Conservation (phyloP, 2,329 filamentous ascomycete genomes). For the Paraconiothyrium brasiliense region DNA sequence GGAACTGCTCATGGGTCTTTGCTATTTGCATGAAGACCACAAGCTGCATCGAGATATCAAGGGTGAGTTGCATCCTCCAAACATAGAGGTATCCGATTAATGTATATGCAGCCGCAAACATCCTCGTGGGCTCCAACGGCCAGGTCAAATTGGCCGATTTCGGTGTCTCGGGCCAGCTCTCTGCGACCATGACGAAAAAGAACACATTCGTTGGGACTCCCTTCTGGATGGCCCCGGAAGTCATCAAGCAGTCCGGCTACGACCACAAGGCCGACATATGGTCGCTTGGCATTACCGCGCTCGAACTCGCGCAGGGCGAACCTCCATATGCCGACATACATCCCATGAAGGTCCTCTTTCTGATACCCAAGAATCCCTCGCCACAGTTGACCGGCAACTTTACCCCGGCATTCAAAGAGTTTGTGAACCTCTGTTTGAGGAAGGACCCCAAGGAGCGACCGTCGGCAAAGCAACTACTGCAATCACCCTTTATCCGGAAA, state of each 20-base stretch:
- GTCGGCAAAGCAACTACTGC: constrained; percentile 84
- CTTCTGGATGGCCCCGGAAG: constrained; percentile 99
- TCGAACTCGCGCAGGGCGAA: constrained; percentile 90
- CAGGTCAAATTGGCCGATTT: constrained; percentile 98
- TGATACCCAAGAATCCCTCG: constrained; percentile 94
- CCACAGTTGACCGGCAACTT: constrained; percentile 71
- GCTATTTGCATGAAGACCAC: constrained; percentile 93
- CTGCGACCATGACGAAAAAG: constrained; percentile 99
- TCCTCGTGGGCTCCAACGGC: constrained; percentile 86
- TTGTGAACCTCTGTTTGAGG: constrained; percentile 74
- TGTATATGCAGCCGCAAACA: constrained; percentile 80
- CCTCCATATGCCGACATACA: constrained; percentile 96
- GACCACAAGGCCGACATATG: constrained; percentile 98
- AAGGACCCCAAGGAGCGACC: constrained; percentile 91
- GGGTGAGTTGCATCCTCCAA: constrained; percentile 62
- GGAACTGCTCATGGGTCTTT: constrained; percentile 87
- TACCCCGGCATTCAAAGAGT: constrained; percentile 60
- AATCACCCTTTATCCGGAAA: constrained; percentile 87
- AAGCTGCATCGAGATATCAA: constrained; percentile 98
- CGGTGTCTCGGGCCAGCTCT: constrained; percentile 93
- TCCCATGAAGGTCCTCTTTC: constrained; percentile 96
- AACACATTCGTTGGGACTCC: constrained; percentile 98
- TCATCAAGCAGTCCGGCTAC: constrained; percentile 98
- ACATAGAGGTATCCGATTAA: constrained; percentile 15
- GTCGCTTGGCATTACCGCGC: constrained; percentile 93